Evolutionary conservation across 225 moss, liverwort and hornwort genomes (phyloP), one percentile per base, ranked within the genome.

Genomic region (Pseudisothecium myosuroides): DNA sequence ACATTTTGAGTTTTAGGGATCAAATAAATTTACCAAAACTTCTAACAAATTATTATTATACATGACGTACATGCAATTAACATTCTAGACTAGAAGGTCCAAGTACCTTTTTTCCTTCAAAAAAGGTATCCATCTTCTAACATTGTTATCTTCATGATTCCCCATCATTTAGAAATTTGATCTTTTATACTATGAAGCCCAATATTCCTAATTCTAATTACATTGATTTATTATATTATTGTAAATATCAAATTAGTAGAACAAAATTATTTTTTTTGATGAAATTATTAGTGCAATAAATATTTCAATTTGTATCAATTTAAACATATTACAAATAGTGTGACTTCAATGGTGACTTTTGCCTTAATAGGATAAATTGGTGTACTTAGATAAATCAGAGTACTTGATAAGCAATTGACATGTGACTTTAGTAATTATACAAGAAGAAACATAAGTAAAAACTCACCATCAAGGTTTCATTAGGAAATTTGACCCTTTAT

Each of bases 211-310:
- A 10, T 72, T 43, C 5, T 72, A 9, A 15, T 43, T 72, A 27
- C 0, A 4, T 43, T 43, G 1, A 12, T 43, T 41, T 22, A n/a
- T 68, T n/a, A 68, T n/a, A 71, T 71, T 26, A 26, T 27, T 43
- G 5, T 10, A 28, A 28, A 16, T 3, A 73, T 2, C 12, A 45
- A 28, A 28, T 10, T 17, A 17, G 2, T 17, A 0, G 2, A 45
- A 28, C 2, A 28, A 73, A 45, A 28, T 45, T 28, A 6, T 3
- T 10, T 73, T 45, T 0, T 28, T 43, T 28, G 5, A 73, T 17
- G 6, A 73, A 73, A 45, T 45, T 73, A 45, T 28, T 5, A 28
- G 3, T 28, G 2, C 2, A 10, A 45, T 45, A 6, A 43, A 45
- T 73, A 73, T 73, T 73, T 45, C 0, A 28, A 28, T 17, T 28